phyloP scores from a whole-genome alignment of 108 stramenopile genomes.

The Pseudonitzschia delicatissima region DNA sequence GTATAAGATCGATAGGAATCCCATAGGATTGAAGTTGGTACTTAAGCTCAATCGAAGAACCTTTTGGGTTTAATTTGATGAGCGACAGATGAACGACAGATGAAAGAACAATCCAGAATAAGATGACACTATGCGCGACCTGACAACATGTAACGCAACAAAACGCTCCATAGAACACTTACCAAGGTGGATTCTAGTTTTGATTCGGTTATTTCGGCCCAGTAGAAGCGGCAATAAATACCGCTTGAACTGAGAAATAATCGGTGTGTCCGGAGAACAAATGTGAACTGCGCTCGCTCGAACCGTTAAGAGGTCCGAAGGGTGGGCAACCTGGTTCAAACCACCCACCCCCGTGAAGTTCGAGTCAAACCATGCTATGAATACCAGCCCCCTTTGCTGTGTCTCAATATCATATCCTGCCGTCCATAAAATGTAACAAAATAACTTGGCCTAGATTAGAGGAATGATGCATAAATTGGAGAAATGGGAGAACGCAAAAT shows the following conservation, averaged over 20 bases:
- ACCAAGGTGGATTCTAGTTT: neutral
- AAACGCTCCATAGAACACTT: neutral
- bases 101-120: too few species aligned
- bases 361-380: neutral
- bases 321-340: neutral
- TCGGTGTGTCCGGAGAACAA: neutral
- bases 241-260: neutral
- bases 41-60: constrained; percentile 2
- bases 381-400: constrained; percentile 12
- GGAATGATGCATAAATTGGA: too few species aligned
- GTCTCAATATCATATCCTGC: constrained; percentile 18
- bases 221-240: neutral
- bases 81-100: neutral
- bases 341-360: too few species aligned
- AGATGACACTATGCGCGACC: too few species aligned
- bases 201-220: neutral
- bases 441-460: constrained; percentile 6
- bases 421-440: constrained; percentile 7
- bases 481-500: neutral
- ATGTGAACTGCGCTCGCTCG: constrained; percentile 3
- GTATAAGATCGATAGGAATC: constrained; percentile 17
- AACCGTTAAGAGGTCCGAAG: neutral
- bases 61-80: neutral
- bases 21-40: constrained; percentile 21
- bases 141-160: too few species aligned